Evolutionary conservation across 495 filamentous ascomycete genomes (phyloP).

Genomic region (Cladorrhinum samala): DNA sequence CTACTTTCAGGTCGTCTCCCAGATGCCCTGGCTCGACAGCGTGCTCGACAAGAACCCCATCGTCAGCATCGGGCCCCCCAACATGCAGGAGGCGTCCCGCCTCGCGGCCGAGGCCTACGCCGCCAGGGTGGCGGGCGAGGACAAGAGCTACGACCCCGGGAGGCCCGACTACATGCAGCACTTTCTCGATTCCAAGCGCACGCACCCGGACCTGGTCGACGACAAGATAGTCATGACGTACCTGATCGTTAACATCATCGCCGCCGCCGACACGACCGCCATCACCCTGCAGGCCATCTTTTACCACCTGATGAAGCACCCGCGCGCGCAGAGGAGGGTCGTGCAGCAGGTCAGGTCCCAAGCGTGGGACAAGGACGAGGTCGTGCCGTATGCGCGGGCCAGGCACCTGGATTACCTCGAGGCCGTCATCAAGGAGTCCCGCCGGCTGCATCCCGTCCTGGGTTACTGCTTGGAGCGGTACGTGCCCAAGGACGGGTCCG

Average conservation of each 20-base stretch:
- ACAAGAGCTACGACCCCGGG: constrained; percentile 10
- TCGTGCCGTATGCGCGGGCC: constrained; percentile 15
- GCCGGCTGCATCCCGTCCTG: constrained; percentile 53
- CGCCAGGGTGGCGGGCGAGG: constrained; percentile 12
- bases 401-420: constrained; percentile 50
- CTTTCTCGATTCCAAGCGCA: constrained; percentile 22
- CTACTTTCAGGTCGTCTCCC: constrained; percentile 37
- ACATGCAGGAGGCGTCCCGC: constrained; percentile 12
- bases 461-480: constrained; percentile 51
- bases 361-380: not conserved
- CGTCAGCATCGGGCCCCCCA: constrained; percentile 27
- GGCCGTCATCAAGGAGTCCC: constrained; percentile 57
- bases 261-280: constrained; percentile 39
- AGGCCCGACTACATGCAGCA: constrained; percentile 23
- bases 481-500: constrained; percentile 46
- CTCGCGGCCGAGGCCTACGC: constrained; percentile 9
- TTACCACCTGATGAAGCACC: constrained; percentile 30
- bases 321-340: constrained; percentile 15
- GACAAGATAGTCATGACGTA: constrained; percentile 18
- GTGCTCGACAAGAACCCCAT: constrained; percentile 44
- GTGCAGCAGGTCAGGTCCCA: constrained; percentile 1
- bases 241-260: constrained; percentile 34
- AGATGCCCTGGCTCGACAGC: constrained; percentile 44
- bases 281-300: constrained; percentile 27
- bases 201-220: constrained; percentile 18